Conservation (phyloP, 495 filamentous ascomycete species). For the Platismatia glauca region DNA sequence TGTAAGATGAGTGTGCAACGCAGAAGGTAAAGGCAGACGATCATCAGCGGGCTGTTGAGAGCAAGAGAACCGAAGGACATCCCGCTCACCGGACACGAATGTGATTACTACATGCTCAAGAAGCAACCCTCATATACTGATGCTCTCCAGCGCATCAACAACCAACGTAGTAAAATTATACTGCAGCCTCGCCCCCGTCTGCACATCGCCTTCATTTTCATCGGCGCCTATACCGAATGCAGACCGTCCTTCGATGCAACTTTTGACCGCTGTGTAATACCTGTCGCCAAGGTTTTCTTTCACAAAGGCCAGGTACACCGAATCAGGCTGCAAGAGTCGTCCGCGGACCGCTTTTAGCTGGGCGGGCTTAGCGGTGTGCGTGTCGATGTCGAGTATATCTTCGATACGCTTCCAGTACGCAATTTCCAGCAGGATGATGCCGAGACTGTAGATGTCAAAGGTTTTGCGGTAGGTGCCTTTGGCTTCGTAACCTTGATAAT, state of each 20-base stretch:
- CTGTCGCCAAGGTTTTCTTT: slow-evolving; percentile 27
- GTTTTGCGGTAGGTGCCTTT: slow-evolving; percentile 22
- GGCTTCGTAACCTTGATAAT: slow-evolving; percentile 11
- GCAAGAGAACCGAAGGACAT: no score
- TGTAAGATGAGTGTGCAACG: no score
- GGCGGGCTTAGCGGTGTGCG: slow-evolving; percentile 16
- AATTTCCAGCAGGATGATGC: slow-evolving; percentile 26
- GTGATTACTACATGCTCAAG: no score
- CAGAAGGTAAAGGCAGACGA: no score
- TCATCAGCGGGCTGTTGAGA: no score
- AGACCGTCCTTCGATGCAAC: slow-evolving; percentile 28
- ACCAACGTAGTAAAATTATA: slow-evolving; percentile 31
- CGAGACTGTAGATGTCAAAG: slow-evolving; percentile 31
- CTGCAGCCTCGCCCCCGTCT: slow-evolving; percentile 25
- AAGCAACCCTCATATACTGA: slow-evolving; percentile 5
- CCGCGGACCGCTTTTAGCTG: slow-evolving; percentile 16
- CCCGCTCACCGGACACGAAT: no score
- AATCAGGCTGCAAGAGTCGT: slow-evolving; percentile 20
- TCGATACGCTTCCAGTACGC: slow-evolving; percentile 28
- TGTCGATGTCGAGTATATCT: slow-evolving; percentile 19
- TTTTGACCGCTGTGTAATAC: slow-evolving; percentile 25
- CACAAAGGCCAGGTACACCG: slow-evolving; percentile 21
- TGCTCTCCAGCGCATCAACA: slow-evolving; percentile 28
- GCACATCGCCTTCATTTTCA: slow-evolving; percentile 24
- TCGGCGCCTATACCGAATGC: slow-evolving; percentile 27